These are phyloP conservation scores for Fraxinus greggii DNA, from an alignment of 305 asterid genomes.

Conservation along the genomic window DNA sequence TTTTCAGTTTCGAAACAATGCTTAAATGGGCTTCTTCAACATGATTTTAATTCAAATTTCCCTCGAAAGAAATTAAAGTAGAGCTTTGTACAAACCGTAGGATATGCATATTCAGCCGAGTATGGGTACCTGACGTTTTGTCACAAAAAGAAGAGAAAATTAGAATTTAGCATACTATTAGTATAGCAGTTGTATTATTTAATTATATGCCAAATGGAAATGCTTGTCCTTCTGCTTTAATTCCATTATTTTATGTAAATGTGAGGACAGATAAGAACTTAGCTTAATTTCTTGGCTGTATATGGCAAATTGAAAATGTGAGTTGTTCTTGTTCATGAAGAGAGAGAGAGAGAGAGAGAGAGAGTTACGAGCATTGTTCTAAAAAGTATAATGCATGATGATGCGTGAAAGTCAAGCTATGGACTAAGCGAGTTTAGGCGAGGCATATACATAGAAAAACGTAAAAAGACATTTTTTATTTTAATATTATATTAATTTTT, in stretches of 20 bases:
- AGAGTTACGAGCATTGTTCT: neutral
- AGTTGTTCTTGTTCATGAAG: neutral
- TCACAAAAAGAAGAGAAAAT: slow-evolving; percentile 13
- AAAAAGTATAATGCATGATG: neutral
- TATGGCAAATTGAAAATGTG: neutral
- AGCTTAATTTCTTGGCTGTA: neutral
- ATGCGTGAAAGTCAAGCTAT: no score
- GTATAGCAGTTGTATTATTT: neutral
- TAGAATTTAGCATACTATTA: neutral
- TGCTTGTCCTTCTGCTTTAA: neutral
- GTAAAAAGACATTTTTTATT: no score
- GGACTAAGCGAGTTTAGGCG: neutral
- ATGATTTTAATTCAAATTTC: neutral
- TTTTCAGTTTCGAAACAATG: neutral
- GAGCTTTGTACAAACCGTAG: slow-evolving; percentile 61
- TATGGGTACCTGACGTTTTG: slow-evolving; percentile 73
- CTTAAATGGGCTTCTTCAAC: neutral
- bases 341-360: neutral
- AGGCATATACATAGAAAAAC: neutral
- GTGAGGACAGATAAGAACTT: neutral
- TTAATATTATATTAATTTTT: no score
- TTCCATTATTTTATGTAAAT: neutral
- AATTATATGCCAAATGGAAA: neutral
- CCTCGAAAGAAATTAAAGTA: neutral
- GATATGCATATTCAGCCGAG: slow-evolving; percentile 87